A percentile compares a stretch with the other conserved stretches of the same genome.
Evolutionary conservation across 371 early-diverging fungal species (phyloP).

Genomic region (Mucor racemosus): DNA sequence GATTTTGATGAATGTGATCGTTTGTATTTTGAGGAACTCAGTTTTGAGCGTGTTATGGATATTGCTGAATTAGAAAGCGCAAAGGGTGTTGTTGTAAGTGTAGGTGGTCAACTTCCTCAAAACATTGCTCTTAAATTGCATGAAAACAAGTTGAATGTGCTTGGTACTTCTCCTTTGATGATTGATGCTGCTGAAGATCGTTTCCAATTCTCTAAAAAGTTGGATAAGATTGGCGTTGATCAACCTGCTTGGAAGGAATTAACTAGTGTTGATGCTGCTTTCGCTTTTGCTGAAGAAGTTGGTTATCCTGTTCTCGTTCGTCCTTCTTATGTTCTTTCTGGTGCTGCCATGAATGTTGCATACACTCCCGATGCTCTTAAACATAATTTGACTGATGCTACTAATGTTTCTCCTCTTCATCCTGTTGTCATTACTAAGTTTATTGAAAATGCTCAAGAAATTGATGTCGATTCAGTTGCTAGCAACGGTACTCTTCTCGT

Average conservation of each 20-base stretch:
- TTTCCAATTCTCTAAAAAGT: slow-evolving; percentile 88
- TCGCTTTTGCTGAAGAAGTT: slow-evolving; percentile 80
- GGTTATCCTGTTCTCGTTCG: slow-evolving; percentile 93
- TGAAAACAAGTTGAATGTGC: slow-evolving; percentile 69
- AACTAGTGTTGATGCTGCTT: slow-evolving; percentile 78
- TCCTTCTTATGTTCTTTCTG: slow-evolving; percentile 94
- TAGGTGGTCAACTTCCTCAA: slow-evolving; percentile 94
- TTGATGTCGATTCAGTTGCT: slow-evolving; percentile 94
- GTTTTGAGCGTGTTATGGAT: slow-evolving; percentile 90
- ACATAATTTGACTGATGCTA: slow-evolving; percentile 78
- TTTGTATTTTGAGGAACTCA: slow-evolving; percentile 92
- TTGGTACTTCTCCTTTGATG: slow-evolving; percentile 91
- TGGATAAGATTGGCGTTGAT: slow-evolving; percentile 90
- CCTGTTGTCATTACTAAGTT: slow-evolving; percentile 96
- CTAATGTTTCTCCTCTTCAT: slow-evolving; percentile 87
- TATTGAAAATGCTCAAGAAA: slow-evolving; percentile 90
- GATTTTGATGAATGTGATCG: slow-evolving; percentile 96
- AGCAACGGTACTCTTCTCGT: slow-evolving; percentile 78
- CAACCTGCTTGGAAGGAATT: slow-evolving; percentile 96
- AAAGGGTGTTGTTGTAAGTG: slow-evolving; percentile 81
- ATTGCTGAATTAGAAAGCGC: slow-evolving; percentile 88
- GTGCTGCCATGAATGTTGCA: slow-evolving; percentile 96
- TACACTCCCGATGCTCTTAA: slow-evolving; percentile 73
- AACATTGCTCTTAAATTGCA: slow-evolving; percentile 90
- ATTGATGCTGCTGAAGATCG: slow-evolving; percentile 94